Conservation (phyloP, 768 basidiomycete genomes). For the Pilatotrama ljubarskyi region DNA sequence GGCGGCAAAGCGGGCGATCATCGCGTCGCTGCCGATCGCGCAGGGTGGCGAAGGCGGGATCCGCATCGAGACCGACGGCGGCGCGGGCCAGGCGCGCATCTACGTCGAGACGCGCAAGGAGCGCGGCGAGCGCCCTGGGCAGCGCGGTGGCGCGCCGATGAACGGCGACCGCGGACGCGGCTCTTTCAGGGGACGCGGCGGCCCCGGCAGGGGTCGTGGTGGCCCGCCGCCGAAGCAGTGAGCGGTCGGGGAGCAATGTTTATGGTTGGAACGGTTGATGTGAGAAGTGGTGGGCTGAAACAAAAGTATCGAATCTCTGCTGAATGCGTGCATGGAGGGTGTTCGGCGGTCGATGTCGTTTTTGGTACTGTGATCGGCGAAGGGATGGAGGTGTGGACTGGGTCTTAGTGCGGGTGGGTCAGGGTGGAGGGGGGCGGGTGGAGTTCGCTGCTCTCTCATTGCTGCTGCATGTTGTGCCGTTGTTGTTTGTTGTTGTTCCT, state of each 20-base stretch:
- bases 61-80: slow-evolving; percentile 66
- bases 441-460: slow-evolving; percentile 1
- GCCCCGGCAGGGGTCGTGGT: slow-evolving; percentile 46
- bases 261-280: background rate
- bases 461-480: slow-evolving; percentile 11
- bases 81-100: slow-evolving; percentile 53
- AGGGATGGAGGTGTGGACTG: background rate
- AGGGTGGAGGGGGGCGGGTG: background rate
- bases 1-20: slow-evolving; percentile 82
- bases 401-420: background rate
- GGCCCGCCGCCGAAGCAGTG: slow-evolving; percentile 31
- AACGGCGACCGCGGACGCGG: slow-evolving; percentile 54
- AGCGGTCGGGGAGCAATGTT: background rate
- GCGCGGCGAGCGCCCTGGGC: slow-evolving; percentile 74
- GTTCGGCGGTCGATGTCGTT: background rate
- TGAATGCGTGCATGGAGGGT: slow-evolving; percentile 3
- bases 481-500: slow-evolving; percentile 9
- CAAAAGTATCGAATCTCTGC: slow-evolving; percentile 18
- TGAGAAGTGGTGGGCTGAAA: background rate
- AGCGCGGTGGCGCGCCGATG: slow-evolving; percentile 59
- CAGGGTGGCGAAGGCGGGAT: slow-evolving; percentile 92
- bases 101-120: slow-evolving; percentile 91
- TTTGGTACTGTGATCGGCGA: background rate
- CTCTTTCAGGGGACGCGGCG: slow-evolving; percentile 48
- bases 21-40: slow-evolving; percentile 57